Evolutionary conservation across 2,329 filamentous ascomycete species (phyloP).

Genomic region (Stagonosporopsis tanaceti): DNA sequence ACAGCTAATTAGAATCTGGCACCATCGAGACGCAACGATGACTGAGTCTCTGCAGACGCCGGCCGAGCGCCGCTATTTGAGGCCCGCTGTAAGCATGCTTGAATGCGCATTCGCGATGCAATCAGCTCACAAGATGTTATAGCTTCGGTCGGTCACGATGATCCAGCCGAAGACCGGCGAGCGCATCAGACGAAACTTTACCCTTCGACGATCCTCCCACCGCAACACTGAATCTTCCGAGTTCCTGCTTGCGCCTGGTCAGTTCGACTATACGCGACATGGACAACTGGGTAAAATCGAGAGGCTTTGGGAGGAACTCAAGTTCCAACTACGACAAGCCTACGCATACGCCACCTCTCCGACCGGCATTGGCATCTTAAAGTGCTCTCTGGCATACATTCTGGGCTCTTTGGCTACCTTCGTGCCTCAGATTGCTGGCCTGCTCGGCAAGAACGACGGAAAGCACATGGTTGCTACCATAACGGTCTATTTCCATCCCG

Average conservation of each 20-base stretch:
- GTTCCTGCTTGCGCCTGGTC: slow-evolving; percentile 49
- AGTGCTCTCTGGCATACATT: slow-evolving; percentile 90
- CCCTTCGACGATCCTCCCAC: slow-evolving; percentile 62
- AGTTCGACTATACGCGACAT: slow-evolving; percentile 40
- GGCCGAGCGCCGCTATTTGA: slow-evolving; percentile 47
- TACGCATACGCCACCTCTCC: slow-evolving; percentile 73
- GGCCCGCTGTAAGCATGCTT: slow-evolving; percentile 45
- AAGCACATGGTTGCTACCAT: slow-evolving; percentile 95
- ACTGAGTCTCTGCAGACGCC: slow-evolving; percentile 41
- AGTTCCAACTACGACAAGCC: slow-evolving; percentile 43
- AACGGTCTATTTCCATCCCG: slow-evolving; percentile 94
- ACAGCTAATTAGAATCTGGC: neutral
- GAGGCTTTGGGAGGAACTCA: slow-evolving; percentile 47
- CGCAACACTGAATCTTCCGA: slow-evolving; percentile 56
- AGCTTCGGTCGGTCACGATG: slow-evolving; percentile 85
- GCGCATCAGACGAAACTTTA: slow-evolving; percentile 80
- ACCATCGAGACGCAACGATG: slow-evolving; percentile 29
- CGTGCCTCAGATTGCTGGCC: slow-evolving; percentile 72
- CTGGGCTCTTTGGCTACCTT: slow-evolving; percentile 88
- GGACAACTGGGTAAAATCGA: slow-evolving; percentile 44
- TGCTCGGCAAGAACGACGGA: slow-evolving; percentile 84
- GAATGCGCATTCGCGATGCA: neutral
- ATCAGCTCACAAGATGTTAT: slow-evolving; percentile 31
- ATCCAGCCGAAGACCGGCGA: slow-evolving; percentile 87
- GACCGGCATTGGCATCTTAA: slow-evolving; percentile 80